These are phyloP conservation scores for Fusarium chlamydosporum DNA, from an alignment of 2,329 filamentous ascomycete species.

Conservation along the genomic window DNA sequence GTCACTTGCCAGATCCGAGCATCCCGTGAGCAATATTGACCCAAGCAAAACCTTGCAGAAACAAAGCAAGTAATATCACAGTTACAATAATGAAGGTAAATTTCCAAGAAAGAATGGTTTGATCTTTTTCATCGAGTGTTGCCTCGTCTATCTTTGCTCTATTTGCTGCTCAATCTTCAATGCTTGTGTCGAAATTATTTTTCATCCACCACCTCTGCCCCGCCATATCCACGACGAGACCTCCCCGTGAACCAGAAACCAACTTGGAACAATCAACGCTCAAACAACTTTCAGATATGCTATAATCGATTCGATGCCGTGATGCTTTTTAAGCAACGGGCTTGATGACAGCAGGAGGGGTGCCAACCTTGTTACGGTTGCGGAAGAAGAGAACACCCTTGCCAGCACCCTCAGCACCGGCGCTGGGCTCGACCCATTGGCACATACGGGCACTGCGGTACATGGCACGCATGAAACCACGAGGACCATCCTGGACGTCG, in stretches of 20 bases:
- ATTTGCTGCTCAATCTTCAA: constrained; percentile 36
- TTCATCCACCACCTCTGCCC: constrained; percentile 26
- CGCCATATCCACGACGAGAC: constrained; percentile 21
- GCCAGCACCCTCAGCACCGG: constrained; percentile 82
- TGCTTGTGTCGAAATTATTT: constrained; percentile 27
- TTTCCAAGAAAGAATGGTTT: constrained; percentile 28
- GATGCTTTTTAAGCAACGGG: constrained; percentile 30
- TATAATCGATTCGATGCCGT: constrained; percentile 9
- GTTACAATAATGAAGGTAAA: rapidly evolving
- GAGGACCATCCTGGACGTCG: constrained; percentile 79
- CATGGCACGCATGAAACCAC: constrained; percentile 87
- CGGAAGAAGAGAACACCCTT: constrained; percentile 94
- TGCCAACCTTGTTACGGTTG: constrained; percentile 90
- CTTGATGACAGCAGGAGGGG: constrained; percentile 56
- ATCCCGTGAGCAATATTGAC: constrained; percentile 16
- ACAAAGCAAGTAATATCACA: constrained; percentile 2
- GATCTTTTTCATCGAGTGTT: constrained; percentile 32
- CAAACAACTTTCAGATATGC: constrained; percentile 14
- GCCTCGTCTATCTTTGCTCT: constrained; percentile 40
- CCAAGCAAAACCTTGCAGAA: constrained; percentile 17
- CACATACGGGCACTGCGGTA: constrained; percentile 87
- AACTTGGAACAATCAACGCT: constrained; percentile 46
- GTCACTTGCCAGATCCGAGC: constrained; percentile 21
- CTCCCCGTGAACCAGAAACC: constrained; percentile 29
- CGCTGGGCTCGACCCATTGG: constrained; percentile 97